phyloP scores from a whole-genome alignment of 257 asterid species.

The Plantago major region DNA sequence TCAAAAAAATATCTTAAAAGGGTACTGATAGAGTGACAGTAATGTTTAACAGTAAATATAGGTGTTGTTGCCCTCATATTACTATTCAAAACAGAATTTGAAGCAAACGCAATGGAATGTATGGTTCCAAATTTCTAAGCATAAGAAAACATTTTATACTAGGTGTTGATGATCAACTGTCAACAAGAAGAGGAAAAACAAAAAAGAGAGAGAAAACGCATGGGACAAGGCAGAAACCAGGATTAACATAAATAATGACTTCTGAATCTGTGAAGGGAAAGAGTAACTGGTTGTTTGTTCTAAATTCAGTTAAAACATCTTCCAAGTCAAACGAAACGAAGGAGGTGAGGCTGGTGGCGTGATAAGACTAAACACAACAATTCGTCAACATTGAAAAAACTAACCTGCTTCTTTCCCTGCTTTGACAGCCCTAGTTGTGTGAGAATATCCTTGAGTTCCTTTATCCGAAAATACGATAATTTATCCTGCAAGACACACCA shows the following conservation, averaged over 20 bases:
- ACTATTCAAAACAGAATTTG: background rate
- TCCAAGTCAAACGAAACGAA: background rate
- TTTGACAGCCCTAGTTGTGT: constrained; percentile 84
- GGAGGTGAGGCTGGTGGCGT: too few species aligned
- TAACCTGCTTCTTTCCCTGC: constrained; percentile 99
- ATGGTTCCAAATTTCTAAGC: constrained; percentile 7
- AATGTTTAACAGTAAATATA: background rate
- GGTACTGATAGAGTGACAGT: background rate
- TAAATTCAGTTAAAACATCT: constrained; percentile 3
- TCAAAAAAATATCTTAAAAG: background rate
- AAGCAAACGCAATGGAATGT: background rate
- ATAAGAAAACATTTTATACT: background rate
- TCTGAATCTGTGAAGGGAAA: background rate
- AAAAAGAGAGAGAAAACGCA: background rate
- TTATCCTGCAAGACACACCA: constrained; percentile 58
- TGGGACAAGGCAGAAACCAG: background rate
- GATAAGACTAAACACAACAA: constrained; percentile 1
- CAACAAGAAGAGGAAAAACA: background rate
- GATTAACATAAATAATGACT: background rate
- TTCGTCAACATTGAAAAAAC: constrained; percentile 12
- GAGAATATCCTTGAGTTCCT: constrained; percentile 96
- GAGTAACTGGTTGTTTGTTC: background rate
- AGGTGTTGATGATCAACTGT: background rate
- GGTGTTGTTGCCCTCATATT: background rate
- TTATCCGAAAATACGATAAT: constrained; percentile 80